Percentiles rank a stretch among this genome's conserved stretches.
These are phyloP conservation scores for Vaccinium vitisidaea DNA, from an alignment of 148 eudicot genomes.

Conservation along the genomic window DNA sequence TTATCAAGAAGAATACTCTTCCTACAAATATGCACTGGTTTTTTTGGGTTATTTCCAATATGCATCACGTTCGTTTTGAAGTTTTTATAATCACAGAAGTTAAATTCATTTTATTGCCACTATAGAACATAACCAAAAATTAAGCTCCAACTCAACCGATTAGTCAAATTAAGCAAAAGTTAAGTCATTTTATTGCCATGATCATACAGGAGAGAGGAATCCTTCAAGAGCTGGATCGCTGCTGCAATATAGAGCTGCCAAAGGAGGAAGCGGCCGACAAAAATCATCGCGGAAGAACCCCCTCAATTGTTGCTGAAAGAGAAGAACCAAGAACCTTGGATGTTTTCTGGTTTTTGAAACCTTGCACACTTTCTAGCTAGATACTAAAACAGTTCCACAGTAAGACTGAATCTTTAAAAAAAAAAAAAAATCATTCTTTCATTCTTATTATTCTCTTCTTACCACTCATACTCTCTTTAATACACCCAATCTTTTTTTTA, in stretches of 20 bases:
- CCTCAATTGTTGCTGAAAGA: constrained; percentile 38
- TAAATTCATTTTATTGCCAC: no score
- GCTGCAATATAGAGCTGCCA: constrained; percentile 24
- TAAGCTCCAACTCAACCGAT: neutral
- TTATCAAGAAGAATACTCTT: neutral
- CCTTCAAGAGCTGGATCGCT: constrained; percentile 46
- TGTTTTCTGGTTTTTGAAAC: constrained; percentile 92
- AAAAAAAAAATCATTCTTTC: constrained; percentile 19
- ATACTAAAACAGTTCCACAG: neutral
- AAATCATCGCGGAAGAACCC: constrained; percentile 12
- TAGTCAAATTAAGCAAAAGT: neutral
- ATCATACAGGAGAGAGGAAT: constrained; percentile 54
- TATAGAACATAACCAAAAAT: neutral
- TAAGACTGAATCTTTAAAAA: neutral
- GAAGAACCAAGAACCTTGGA: constrained; percentile 66
- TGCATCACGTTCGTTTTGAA: neutral
- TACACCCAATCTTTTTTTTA: neutral
- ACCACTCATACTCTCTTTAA: neutral
- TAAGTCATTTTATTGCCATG: neutral
- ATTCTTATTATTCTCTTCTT: neutral
- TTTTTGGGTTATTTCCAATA: neutral
- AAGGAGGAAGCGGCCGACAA: constrained; percentile 33
- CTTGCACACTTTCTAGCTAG: constrained; percentile 70
- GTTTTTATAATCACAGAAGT: neutral
- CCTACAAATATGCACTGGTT: neutral